Percentiles rank a stretch among this genome's conserved stretches.
Conservation (phyloP, 495 filamentous ascomycete species). For the Penicillium roqueforti region DNA sequence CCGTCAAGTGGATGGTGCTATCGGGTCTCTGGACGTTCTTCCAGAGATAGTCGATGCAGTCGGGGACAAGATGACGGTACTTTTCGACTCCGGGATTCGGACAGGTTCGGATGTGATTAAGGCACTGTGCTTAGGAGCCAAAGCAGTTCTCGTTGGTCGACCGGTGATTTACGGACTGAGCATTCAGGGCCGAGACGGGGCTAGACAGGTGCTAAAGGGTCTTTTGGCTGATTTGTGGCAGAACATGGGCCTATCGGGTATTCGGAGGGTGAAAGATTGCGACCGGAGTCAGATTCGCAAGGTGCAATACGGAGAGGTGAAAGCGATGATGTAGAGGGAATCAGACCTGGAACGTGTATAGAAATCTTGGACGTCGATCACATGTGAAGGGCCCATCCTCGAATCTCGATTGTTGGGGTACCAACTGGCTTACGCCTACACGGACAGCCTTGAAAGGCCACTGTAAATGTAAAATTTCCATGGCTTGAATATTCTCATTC, state of each 20-base stretch:
- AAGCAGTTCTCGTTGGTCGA: slow-evolving; percentile 81
- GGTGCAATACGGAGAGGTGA: slow-evolving; percentile 50
- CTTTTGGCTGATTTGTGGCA: slow-evolving; percentile 59
- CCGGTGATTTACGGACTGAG: slow-evolving; percentile 84
- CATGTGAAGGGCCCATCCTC: slow-evolving; percentile 15
- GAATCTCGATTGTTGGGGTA: neutral
- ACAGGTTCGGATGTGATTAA: slow-evolving; percentile 68
- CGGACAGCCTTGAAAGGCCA: neutral
- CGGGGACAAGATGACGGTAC: slow-evolving; percentile 50
- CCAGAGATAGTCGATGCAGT: slow-evolving; percentile 59
- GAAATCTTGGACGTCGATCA: slow-evolving; percentile 11
- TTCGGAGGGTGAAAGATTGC: slow-evolving; percentile 49
- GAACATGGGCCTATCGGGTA: slow-evolving; percentile 55
- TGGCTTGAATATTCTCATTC: neutral
- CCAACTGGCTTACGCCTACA: neutral
- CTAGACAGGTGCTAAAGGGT: slow-evolving; percentile 52
- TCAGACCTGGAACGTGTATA: neutral
- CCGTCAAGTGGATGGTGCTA: slow-evolving; percentile 63
- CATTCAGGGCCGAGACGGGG: slow-evolving; percentile 54
- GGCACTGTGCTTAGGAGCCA: slow-evolving; percentile 81
- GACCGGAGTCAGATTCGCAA: slow-evolving; percentile 47
- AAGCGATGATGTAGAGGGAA: slow-evolving; percentile 35
- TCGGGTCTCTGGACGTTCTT: slow-evolving; percentile 60
- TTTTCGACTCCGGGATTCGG: slow-evolving; percentile 64
- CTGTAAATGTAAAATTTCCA: slow-evolving; percentile 1